These are phyloP conservation scores for Ceriops zippeliana DNA, from an alignment of 345 rosid species.

Conservation along the genomic window DNA sequence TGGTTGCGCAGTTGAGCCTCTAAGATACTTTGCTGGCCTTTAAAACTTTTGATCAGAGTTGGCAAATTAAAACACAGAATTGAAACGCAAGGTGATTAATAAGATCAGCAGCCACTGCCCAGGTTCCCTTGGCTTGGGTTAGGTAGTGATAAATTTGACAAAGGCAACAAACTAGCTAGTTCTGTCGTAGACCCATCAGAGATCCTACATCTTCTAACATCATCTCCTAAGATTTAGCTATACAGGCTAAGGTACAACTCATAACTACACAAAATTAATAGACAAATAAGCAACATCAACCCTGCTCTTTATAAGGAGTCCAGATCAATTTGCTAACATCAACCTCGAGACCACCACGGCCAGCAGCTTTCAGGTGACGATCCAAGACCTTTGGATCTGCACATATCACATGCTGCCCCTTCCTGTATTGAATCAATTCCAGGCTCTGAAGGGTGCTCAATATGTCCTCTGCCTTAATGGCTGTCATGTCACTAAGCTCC, in stretches of 20 bases:
- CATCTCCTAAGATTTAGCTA: slow-evolving; percentile 16
- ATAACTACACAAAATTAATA: not conserved
- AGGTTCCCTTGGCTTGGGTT: no score
- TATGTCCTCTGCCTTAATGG: slow-evolving; percentile 94
- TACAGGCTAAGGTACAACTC: slow-evolving; percentile 10
- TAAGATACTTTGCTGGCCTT: no score
- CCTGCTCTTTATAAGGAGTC: slow-evolving; percentile 97
- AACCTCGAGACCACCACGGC: slow-evolving; percentile 93
- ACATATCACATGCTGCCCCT: slow-evolving; percentile 97
- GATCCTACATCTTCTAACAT: not conserved
- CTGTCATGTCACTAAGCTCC: slow-evolving; percentile 99
- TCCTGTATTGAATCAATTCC: slow-evolving; percentile 93
- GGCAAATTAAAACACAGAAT: no score
- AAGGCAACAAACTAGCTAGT: no score
- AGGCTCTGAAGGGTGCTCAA: slow-evolving; percentile 89
- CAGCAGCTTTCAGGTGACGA: slow-evolving; percentile 97
- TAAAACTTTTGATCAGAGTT: no score
- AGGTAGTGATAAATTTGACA: not conserved
- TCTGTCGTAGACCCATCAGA: not conserved
- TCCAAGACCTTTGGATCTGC: slow-evolving; percentile 97
- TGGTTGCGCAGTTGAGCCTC: no score
- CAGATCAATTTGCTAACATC: slow-evolving; percentile 96
- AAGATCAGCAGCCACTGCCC: no score
- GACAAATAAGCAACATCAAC: slow-evolving; percentile 27
- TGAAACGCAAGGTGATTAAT: no score